phyloP scores from a whole-genome alignment of 495 filamentous ascomycete species.

The Penicillium verhagenii region DNA sequence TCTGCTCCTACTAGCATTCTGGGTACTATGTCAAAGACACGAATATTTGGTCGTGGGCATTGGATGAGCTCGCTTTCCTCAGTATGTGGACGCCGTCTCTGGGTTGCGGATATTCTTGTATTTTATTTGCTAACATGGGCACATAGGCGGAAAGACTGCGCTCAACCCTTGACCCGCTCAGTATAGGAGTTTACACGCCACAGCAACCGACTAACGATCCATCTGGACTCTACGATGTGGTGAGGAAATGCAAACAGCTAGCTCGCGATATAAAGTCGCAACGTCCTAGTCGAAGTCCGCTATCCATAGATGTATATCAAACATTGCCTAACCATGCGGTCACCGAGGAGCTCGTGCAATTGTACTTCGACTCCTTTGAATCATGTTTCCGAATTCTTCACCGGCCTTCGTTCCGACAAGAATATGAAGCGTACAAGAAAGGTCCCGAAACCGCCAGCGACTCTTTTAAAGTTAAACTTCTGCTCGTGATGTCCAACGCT shows the following conservation, averaged over 20 bases:
- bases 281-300: conserved; percentile 18
- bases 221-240: neutral
- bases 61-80: conserved; percentile 32
- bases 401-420: conserved; percentile 39
- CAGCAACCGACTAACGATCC: neutral
- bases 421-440: conserved; percentile 44
- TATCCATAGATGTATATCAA: conserved; percentile 19
- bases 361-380: conserved; percentile 52
- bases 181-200: conserved; percentile 23
- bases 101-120: conserved; percentile 14
- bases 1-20: too few relatives aligned
- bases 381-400: conserved; percentile 49
- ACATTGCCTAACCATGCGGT: conserved; percentile 29
- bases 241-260: conserved; percentile 27
- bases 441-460: conserved; percentile 28
- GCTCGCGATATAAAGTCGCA: conserved; percentile 23
- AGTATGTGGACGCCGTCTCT: conserved; percentile 26
- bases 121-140: conserved; percentile 22
- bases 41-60: conserved; percentile 29
- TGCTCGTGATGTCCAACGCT: conserved; percentile 48
- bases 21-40: conserved; percentile 28
- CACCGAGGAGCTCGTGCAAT: conserved; percentile 36
- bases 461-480: conserved; percentile 34
- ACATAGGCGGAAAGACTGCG: conserved; percentile 17
- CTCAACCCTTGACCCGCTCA: conserved; percentile 11